Base-by-base conservation (phyloP, 2,329 filamentous ascomycete species). In the Alternaria burnsii region DNA sequence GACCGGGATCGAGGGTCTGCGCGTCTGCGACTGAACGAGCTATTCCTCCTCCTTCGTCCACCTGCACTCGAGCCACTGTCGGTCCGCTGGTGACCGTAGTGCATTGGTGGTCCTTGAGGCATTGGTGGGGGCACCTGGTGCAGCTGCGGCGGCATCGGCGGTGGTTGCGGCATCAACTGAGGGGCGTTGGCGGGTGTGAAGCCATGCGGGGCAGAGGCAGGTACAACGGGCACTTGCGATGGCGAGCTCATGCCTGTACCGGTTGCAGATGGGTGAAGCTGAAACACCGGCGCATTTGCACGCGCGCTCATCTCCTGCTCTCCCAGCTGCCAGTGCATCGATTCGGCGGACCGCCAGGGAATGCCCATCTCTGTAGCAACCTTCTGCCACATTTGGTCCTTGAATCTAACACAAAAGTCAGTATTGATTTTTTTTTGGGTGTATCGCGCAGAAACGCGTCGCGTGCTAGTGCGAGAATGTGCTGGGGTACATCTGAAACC, bases 321-420 rank as follows among this genome's bases (percentile, higher is more conserved):
- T 64, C 94, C 94, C 56, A 99, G 85, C 74, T 97, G 91, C 94
- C 95, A 99, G 80, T 98, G 95, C 94, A 97, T 97, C 5, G 93
- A 94, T 80, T 99, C 94, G 48, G 92, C 94, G 18, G 95, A 93
- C 73, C 95, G 87, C 94, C 94, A 98, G 36, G 94, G 95, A 58
- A 97, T 90, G 30, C 89, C 89, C 89, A 99, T 94, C 79, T 98
- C 94, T 77, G 95, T 93, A 42, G 94, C 93, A 22, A 98, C 91
- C 74, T 94, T 95, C 61, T 92, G 89, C 94, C 94, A 99, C 93
- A 98, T 98, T 76, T 98, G 93, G 65, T 92, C 88, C 80, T 97
- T 97, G 84, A 97, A 97, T 79, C 94, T 98, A 76, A 32, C 48
- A 24, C 42, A 44, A 46, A 28, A 36, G 67, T 78, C 59, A 78